phyloP scores from a whole-genome alignment of 257 asterid genomes.

The Ehretia macrophylla region DNA sequence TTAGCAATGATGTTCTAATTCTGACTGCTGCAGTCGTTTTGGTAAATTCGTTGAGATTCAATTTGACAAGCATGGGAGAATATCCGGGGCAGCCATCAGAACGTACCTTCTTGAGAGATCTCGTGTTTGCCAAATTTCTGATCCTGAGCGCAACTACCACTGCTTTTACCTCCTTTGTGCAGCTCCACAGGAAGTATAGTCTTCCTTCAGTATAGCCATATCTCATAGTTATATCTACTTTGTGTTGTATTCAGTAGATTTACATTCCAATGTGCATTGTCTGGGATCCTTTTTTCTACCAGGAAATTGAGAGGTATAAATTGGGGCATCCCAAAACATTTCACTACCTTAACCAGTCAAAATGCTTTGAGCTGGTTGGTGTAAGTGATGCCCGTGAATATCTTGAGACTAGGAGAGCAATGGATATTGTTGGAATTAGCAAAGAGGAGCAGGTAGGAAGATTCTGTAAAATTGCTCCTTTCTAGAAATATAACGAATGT shows the following conservation, averaged over 20 bases:
- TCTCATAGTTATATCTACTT: slow-evolving; percentile 5
- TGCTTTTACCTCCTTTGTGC: slow-evolving; percentile 98
- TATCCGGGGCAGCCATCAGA: slow-evolving; percentile 98
- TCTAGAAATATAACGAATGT: no score
- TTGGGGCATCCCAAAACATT: slow-evolving; percentile 75
- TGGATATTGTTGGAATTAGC: slow-evolving; percentile 95
- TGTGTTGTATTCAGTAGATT: slow-evolving; percentile 1
- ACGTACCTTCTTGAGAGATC: slow-evolving; percentile 98
- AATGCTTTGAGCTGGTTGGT: slow-evolving; percentile 77
- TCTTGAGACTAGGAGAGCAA: slow-evolving; percentile 93
- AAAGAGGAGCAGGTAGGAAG: slow-evolving; percentile 69
- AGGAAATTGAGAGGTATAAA: slow-evolving; percentile 87
- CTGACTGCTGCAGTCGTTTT: slow-evolving; percentile 72
- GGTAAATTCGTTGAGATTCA: slow-evolving; percentile 99
- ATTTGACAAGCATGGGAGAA: slow-evolving; percentile 95
- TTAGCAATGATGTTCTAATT: slow-evolving; percentile 15
- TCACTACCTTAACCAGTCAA: slow-evolving; percentile 96
- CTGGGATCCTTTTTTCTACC: slow-evolving; percentile 25
- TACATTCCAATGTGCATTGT: slow-evolving; percentile 7
- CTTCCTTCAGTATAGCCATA: slow-evolving; percentile 15
- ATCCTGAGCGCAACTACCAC: slow-evolving; percentile 96
- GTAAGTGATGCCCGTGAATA: slow-evolving; percentile 82
- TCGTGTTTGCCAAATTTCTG: slow-evolving; percentile 95
- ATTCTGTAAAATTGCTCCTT: background rate
- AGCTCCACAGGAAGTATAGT: slow-evolving; percentile 83